Conservation (phyloP, 2,329 filamentous ascomycete genomes). For the Penicillium fuscoglaucum region DNA sequence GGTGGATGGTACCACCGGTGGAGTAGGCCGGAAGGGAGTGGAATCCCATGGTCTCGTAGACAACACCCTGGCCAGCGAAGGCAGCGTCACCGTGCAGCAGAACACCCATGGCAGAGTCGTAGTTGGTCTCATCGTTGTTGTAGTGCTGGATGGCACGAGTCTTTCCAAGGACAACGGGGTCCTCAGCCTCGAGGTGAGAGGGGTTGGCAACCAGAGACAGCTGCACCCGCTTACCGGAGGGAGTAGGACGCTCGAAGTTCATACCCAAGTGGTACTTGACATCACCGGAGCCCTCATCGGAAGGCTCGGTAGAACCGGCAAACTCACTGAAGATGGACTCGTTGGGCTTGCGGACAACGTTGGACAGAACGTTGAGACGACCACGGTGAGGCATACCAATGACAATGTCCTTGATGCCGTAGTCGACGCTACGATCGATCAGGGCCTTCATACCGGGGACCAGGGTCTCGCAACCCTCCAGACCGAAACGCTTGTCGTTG, state of each 20-base stretch:
- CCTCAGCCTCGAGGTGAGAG: constrained; percentile 96
- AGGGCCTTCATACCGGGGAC: constrained; percentile 99
- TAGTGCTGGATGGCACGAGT: constrained; percentile 98
- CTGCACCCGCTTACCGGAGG: constrained; percentile 98
- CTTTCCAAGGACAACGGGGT: constrained; percentile 96
- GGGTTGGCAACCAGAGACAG: constrained; percentile 97
- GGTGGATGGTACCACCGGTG: constrained; percentile 93
- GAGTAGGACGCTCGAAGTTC: constrained; percentile 99
- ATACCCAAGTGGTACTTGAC: constrained; percentile 99
- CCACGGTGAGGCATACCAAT: constrained; percentile 99
- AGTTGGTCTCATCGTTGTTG: constrained; percentile 92
- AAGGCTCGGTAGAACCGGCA: constrained; percentile 78
- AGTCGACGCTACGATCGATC: constrained; percentile 97
- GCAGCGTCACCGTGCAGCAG: constrained; percentile 96
- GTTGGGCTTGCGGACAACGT: constrained; percentile 98
- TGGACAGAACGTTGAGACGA: constrained; percentile 94
- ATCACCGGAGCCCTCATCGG: constrained; percentile 95
- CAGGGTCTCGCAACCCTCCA: constrained; percentile 94
- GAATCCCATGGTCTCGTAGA: constrained; percentile 98
- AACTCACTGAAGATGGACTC: constrained; percentile 99
- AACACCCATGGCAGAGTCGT: constrained; percentile 89
- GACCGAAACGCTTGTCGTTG: constrained; percentile 98
- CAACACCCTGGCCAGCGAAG: constrained; percentile 92
- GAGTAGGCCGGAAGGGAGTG: constrained; percentile 94
- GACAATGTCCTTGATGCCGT: constrained; percentile 97